Base-by-base conservation (phyloP, 73 alveolate species). In the Breviolum minutum region DNA sequence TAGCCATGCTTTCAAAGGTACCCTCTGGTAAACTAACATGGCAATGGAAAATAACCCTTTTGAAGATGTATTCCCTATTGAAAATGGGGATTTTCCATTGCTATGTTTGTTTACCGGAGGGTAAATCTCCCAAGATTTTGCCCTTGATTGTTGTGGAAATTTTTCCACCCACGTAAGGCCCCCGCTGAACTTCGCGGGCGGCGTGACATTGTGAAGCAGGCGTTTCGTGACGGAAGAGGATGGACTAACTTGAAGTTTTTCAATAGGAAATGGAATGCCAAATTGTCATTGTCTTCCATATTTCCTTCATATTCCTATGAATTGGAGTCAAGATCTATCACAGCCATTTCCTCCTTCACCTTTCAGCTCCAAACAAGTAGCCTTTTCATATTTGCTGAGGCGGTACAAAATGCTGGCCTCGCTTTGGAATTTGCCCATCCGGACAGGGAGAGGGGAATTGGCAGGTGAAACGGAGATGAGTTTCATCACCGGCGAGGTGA, bases 351-450 rank as follows among this genome's bases (percentile, higher is more conserved):
- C 6, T 76, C 48, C 85, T 24, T 11, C 29, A 19, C n/a, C n/a
- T 14, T 14, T n/a, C 85, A 13, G 13, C 71, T 24, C 54, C 61
- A 54, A 19, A 73, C n/a, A 8, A 19, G 54, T 40, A 40, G n/a
- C 54, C 54, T 3, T 40, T 40, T 40, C 54, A 40, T 0, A 40
- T 40, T 40, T 40, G 54, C 0, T 40, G 54, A 71, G 98, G 98
- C 98, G 24, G 81, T 76, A 62, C 89, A 76, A 62, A 92, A 92
- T 64, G 83, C 90, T 19, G 98, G 98, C 60, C 26, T 92, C 90
- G 98, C 98, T 19, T 27, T 92, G 98, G 98, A 92, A 80, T 92
- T 92, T 66, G 98, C 98, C 63, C 98, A 92, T 80, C 98, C 98
- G 90, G 98, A 92, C 90, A 40, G 54, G 54, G 54, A 40, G 54